Percentiles rank a stretch among this genome's conserved stretches.
These are phyloP conservation scores for Mortierella antarctica DNA, from an alignment of 192 early-diverging fungal genomes.

Conservation along the genomic window DNA sequence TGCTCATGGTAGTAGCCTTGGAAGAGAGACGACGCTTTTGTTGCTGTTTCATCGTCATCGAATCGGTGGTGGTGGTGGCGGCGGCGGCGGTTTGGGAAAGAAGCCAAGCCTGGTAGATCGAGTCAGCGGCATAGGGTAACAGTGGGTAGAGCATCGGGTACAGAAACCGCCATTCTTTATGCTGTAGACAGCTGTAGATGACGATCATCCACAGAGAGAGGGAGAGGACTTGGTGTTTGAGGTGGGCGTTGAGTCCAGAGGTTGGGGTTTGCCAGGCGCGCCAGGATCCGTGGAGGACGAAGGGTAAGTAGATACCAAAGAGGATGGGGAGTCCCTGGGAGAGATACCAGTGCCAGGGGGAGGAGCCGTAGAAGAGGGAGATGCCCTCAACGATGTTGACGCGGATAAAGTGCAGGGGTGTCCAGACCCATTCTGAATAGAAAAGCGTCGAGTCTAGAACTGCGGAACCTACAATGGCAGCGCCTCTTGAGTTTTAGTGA, in stretches of 20 bases:
- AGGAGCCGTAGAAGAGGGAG: slow-evolving; percentile 91
- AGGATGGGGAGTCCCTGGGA: slow-evolving; percentile 83
- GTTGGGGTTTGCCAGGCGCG: slow-evolving; percentile 18
- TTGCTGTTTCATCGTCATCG: too few relatives aligned
- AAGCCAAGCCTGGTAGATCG: slow-evolving; percentile 19
- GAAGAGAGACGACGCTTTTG: too few relatives aligned
- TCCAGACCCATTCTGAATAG: slow-evolving; percentile 78
- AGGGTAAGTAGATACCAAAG: slow-evolving; percentile 78
- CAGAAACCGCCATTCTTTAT: slow-evolving; percentile 98
- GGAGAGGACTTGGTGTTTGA: slow-evolving; percentile 31
- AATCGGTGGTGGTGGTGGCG: too few relatives aligned
- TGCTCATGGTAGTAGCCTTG: too few relatives aligned
- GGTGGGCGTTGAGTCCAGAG: slow-evolving; percentile 15
- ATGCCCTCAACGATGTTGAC: slow-evolving; percentile 86
- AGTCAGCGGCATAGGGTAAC: slow-evolving; percentile 57
- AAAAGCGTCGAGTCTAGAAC: slow-evolving; percentile 71
- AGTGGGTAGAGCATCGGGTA: slow-evolving; percentile 83
- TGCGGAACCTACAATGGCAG: slow-evolving; percentile 62
- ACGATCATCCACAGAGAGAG: slow-evolving; percentile 62
- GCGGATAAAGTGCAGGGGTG: slow-evolving; percentile 81
- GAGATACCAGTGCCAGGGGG: slow-evolving; percentile 93
- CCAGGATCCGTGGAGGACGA: slow-evolving; percentile 66
- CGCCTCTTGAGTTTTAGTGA: slow-evolving; percentile 22
- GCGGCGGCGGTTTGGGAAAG: too few relatives aligned
- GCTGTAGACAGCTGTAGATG: slow-evolving; percentile 81